Conservation (phyloP, 345 rosid genomes). For the Dovyalis caffra region DNA sequence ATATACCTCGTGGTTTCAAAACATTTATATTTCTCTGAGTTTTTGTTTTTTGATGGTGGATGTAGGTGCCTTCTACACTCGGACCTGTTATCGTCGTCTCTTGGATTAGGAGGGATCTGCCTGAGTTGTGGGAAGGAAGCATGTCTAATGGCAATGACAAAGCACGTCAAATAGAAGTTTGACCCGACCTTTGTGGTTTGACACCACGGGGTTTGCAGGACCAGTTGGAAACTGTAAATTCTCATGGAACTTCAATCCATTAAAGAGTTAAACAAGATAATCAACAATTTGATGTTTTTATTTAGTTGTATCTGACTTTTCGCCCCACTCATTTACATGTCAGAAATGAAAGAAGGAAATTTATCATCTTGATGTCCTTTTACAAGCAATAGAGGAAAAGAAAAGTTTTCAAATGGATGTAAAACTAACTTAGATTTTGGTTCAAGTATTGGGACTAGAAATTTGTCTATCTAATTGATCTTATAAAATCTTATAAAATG, state of each 20-base stretch:
- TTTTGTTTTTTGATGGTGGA: background rate
- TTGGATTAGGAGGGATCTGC: constrained; percentile 76
- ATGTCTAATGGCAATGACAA: constrained; percentile 48
- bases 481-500: too few relatives aligned
- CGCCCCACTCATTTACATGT: background rate
- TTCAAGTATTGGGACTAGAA: too few relatives aligned
- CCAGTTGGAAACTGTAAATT: constrained; percentile 32
- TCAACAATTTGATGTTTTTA: constrained; percentile 19
- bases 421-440: too few relatives aligned
- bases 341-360: background rate
- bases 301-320: background rate
- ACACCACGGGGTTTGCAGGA: background rate
- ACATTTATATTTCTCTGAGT: background rate
- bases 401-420: too few relatives aligned
- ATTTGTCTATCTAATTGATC: too few relatives aligned
- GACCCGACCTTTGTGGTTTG: constrained; percentile 16
- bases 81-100: constrained; percentile 83
- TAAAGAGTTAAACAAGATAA: constrained; percentile 12
- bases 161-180: constrained; percentile 66
- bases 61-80: constrained; percentile 84
- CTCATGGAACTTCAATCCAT: constrained; percentile 22
- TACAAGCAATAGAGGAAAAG: background rate
- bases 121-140: constrained; percentile 90
- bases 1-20: background rate
- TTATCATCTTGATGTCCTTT: background rate